A percentile compares a stretch with the other conserved stretches of the same genome.
These are phyloP conservation scores for Nepenthes alata DNA, from an alignment of 179 eudicot genomes.

Conservation along the genomic window DNA sequence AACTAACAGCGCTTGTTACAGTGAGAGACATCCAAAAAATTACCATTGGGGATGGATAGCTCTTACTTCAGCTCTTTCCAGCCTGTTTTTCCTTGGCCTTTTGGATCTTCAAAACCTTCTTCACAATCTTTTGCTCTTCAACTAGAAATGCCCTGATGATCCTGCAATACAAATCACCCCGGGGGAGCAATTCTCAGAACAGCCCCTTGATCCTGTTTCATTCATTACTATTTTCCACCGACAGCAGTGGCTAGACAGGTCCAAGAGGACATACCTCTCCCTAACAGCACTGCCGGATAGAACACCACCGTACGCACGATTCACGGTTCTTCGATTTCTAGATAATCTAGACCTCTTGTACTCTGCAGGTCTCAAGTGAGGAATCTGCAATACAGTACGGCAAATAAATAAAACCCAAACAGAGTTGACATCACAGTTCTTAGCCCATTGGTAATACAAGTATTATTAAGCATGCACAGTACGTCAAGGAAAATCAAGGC, in stretches of 20 bases:
- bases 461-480: too few species aligned
- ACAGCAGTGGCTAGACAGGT: neutral
- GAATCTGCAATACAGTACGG: slow-evolving; percentile 19
- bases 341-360: slow-evolving; percentile 39
- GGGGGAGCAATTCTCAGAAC: neutral
- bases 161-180: slow-evolving; percentile 18
- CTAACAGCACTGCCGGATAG: slow-evolving; percentile 32
- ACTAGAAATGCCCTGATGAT: slow-evolving; percentile 75
- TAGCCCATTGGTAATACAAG: too few species aligned
- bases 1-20: neutral
- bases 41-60: neutral
- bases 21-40: neutral
- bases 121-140: slow-evolving; percentile 86
- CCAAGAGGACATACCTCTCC: slow-evolving; percentile 15
- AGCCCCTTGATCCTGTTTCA: too few species aligned
- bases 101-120: slow-evolving; percentile 87
- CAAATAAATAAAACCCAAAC: too few species aligned
- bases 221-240: too few species aligned
- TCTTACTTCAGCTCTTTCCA: slow-evolving; percentile 27
- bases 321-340: slow-evolving; percentile 36
- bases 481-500: too few species aligned
- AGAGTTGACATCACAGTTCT: too few species aligned
- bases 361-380: slow-evolving; percentile 38
- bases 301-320: slow-evolving; percentile 44
- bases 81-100: slow-evolving; percentile 65